phyloP scores from a whole-genome alignment of 345 rosid species.

The Gossypium sturtianum region DNA sequence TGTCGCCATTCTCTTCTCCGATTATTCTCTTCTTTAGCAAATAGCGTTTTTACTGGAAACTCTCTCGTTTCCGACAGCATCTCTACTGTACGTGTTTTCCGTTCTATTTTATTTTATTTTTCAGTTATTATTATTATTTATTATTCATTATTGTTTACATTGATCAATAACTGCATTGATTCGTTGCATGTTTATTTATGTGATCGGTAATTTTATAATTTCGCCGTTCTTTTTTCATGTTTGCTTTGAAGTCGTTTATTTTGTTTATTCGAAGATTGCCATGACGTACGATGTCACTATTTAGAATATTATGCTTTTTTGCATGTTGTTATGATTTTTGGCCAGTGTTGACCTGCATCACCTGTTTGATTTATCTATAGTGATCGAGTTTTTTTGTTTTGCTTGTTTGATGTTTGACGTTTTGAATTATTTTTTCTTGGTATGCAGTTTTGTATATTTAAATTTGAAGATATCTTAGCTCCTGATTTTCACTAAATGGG shows the following conservation, averaged over 20 bases:
- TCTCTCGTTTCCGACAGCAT: not conserved
- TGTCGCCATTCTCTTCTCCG: not conserved
- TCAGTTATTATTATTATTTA: too few species aligned
- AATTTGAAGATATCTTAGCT: conserved; percentile 7
- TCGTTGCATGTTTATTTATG: too few species aligned
- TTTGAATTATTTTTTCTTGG: not conserved
- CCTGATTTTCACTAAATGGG: conserved; percentile 35
- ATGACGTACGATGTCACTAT: not conserved
- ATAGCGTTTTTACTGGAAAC: not conserved
- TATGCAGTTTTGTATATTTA: conserved; percentile 3
- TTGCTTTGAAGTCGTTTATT: not conserved
- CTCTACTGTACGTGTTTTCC: not conserved
- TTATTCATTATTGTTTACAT: too few species aligned
- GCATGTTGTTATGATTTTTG: not conserved
- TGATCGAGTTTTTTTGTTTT: not conserved
- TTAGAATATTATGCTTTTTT: not conserved
- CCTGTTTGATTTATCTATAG: not conserved
- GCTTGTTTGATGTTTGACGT: not conserved
- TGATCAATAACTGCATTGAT: too few species aligned
- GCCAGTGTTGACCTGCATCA: not conserved
- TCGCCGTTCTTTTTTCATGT: not conserved
- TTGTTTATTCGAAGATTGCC: not conserved
- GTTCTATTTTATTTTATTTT: too few species aligned
- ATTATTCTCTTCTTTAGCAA: not conserved
- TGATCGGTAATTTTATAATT: too few species aligned